phyloP scores from a whole-genome alignment of 345 rosid species.

The Moricandia arvensis region DNA sequence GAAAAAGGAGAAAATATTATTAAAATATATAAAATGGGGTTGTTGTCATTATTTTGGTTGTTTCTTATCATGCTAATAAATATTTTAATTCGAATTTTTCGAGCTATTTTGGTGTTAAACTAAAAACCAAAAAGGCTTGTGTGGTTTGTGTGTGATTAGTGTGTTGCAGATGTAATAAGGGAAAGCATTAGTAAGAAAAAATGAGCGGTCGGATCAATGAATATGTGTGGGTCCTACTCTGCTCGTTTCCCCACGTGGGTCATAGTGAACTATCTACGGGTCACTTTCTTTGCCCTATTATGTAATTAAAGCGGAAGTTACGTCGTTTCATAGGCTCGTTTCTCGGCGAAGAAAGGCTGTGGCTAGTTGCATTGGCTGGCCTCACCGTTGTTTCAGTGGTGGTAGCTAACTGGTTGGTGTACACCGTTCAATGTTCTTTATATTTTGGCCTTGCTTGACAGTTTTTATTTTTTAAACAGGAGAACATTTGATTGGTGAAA shows the following conservation, averaged over 20 bases:
- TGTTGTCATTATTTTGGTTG: slow-evolving; percentile 11
- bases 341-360: background rate
- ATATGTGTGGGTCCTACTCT: slow-evolving; percentile 17
- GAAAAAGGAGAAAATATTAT: background rate
- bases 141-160: slow-evolving; percentile 9
- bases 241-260: slow-evolving; percentile 16
- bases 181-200: background rate
- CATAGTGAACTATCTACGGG: slow-evolving; percentile 12
- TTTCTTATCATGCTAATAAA: background rate
- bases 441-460: background rate
- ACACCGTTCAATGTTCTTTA: background rate
- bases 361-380: background rate
- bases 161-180: background rate
- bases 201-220: slow-evolving; percentile 22
- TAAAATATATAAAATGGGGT: slow-evolving; percentile 6
- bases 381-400: background rate
- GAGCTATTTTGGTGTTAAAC: background rate
- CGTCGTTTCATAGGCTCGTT: slow-evolving; percentile 17
- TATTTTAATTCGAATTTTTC: background rate
- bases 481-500: background rate
- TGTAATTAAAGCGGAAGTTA: background rate
- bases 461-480: background rate
- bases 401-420: background rate
- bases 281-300: background rate
- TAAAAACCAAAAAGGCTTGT: slow-evolving; percentile 10